phyloP scores from a whole-genome alignment of 768 basidiomycete species.

The Suillus spraguei region DNA sequence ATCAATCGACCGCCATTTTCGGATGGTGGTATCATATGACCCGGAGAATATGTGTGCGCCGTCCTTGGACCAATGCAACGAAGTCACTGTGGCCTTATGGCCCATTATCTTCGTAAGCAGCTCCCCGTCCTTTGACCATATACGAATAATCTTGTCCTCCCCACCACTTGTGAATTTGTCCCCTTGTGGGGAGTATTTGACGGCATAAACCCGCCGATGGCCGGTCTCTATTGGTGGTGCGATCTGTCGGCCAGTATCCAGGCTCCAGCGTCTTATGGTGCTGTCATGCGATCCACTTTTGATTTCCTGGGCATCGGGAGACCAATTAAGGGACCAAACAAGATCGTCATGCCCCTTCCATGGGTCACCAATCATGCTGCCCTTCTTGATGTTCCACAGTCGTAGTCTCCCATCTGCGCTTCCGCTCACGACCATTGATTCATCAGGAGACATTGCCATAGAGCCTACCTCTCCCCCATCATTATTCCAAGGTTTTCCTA shows the following conservation, averaged over 20 bases:
- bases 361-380: no score
- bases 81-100: not conserved
- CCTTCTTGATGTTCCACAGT: not conserved
- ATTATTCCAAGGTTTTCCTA: not conserved
- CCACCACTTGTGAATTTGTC: not conserved
- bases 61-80: not conserved
- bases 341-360: no score
- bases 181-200: not conserved
- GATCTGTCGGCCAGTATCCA: not conserved
- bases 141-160: not conserved
- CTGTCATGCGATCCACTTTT: not conserved
- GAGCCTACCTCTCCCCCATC: accelerated
- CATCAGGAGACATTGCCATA: not conserved
- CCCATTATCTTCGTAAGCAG: not conserved
- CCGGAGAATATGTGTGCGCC: not conserved
- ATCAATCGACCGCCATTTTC: not conserved
- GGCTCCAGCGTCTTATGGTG: not conserved
- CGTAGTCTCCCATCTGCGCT: not conserved
- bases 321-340: no score
- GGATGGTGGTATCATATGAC: not conserved
- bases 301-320: not conserved
- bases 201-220: not conserved
- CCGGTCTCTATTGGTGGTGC: not conserved
- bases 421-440: not conserved
- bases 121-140: not conserved